Conservation (phyloP, 148 eudicot genomes). For the Bassia scoparia region DNA sequence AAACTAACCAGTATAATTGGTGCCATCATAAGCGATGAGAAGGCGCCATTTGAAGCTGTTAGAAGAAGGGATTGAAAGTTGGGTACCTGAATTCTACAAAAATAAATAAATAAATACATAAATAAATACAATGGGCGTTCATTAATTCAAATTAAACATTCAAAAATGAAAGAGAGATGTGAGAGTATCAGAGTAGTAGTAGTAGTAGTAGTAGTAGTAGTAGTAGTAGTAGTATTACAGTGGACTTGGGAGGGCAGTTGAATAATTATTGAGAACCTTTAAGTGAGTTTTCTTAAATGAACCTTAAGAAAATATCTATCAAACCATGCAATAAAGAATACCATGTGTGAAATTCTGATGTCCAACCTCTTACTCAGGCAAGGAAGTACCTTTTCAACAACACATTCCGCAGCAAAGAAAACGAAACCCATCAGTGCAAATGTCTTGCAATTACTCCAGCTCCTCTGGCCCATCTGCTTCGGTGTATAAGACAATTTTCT, state of each 20-base stretch:
- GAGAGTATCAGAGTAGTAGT: too few relatives aligned
- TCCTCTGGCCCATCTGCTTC: constrained; percentile 84
- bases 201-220: too few relatives aligned
- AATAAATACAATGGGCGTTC: too few relatives aligned
- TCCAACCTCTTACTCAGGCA: not conserved
- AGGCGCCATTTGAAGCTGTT: constrained; percentile 58
- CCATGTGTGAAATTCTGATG: not conserved
- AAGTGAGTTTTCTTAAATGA: not conserved
- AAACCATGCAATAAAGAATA: not conserved
- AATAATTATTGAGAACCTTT: not conserved
- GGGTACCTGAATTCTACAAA: constrained; percentile 18
- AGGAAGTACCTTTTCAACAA: constrained; percentile 65
- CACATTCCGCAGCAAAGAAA: constrained; percentile 84
- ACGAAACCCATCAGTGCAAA: constrained; percentile 88
- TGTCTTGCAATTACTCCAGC: constrained; percentile 88
- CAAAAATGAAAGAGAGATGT: not conserved
- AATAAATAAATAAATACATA: not conserved
- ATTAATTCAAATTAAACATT: not conserved
- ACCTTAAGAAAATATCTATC: not conserved
- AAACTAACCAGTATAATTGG: constrained; percentile 38
- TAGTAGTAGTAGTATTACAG: constrained; percentile 13
- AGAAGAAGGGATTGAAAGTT: constrained; percentile 5
- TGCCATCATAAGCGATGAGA: constrained; percentile 41
- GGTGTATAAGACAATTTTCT: constrained; percentile 63
- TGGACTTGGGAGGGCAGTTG: constrained; percentile 5